phyloP scores from a whole-genome alignment of 768 basidiomycete species.

The Mycena vitilis region DNA sequence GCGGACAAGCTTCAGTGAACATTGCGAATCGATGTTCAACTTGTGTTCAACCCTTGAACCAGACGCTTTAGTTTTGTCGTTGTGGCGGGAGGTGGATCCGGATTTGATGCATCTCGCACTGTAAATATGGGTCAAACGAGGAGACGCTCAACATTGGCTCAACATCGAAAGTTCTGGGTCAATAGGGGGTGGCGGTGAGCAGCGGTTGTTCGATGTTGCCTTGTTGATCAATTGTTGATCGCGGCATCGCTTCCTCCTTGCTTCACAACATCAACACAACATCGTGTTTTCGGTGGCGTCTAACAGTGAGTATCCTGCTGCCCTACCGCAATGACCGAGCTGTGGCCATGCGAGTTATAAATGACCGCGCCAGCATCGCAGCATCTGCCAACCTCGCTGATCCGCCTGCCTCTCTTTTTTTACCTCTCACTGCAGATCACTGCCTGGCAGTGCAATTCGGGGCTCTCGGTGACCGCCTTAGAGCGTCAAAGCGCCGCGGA shows the following conservation, averaged over 20 bases:
- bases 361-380: conserved; percentile 1
- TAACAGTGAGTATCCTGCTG: no score
- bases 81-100: no score
- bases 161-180: no score
- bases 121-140: no score
- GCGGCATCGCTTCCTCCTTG: background rate
- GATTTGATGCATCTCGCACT: no score
- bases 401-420: conserved; percentile 4
- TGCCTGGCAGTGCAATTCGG: conserved; percentile 5
- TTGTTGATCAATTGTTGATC: background rate
- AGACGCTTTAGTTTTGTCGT: no score
- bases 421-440: background rate
- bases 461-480: background rate
- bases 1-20: no score
- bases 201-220: background rate
- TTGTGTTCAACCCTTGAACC: no score
- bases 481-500: background rate
- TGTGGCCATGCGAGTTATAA: background rate
- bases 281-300: no score
- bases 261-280: background rate
- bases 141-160: no score
- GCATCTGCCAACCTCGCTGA: conserved; percentile 11
- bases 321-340: no score
- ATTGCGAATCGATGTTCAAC: no score
- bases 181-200: background rate